Conservation (phyloP, 768 basidiomycete species). For the Hemileccinum rubropunctum region DNA sequence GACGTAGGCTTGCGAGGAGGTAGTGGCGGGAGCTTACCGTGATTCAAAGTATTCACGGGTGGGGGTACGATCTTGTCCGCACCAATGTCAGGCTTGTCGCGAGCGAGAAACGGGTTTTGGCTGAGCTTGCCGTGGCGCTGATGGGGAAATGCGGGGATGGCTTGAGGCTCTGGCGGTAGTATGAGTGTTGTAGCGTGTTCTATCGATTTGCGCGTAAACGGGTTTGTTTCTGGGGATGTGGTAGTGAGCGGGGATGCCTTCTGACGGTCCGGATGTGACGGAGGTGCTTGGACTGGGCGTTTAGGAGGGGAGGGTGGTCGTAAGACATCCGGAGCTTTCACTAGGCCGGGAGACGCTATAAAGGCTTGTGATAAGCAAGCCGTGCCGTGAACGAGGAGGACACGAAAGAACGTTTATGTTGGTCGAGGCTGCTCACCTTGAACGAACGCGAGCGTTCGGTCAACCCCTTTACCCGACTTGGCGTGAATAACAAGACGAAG, state of each 20-base stretch:
- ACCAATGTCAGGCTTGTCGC: constrained; percentile 15
- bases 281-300: constrained; percentile 23
- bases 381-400: not conserved
- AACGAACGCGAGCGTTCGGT: constrained; percentile 66
- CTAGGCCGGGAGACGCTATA: constrained; percentile 18
- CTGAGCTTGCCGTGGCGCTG: constrained; percentile 22
- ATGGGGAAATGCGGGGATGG: constrained; percentile 1
- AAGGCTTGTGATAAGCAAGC: constrained; percentile 8
- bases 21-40: constrained; percentile 27
- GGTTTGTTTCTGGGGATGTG: constrained; percentile 28
- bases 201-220: constrained; percentile 23
- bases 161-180: constrained; percentile 7
- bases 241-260: constrained; percentile 21
- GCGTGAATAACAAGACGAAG: constrained; percentile 65
- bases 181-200: constrained; percentile 8
- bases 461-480: constrained; percentile 58
- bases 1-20: constrained; percentile 37
- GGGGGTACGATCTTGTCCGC: constrained; percentile 7
- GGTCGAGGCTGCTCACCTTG: constrained; percentile 51
- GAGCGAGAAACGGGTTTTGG: constrained; percentile 32
- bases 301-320: constrained; percentile 23
- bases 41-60: constrained; percentile 3
- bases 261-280: constrained; percentile 27
- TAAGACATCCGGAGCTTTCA: constrained; percentile 4
- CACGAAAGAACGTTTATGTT: not conserved